These are phyloP conservation scores for Vaccinium macrocarpon DNA, from an alignment of 148 eudicot genomes.

Conservation along the genomic window DNA sequence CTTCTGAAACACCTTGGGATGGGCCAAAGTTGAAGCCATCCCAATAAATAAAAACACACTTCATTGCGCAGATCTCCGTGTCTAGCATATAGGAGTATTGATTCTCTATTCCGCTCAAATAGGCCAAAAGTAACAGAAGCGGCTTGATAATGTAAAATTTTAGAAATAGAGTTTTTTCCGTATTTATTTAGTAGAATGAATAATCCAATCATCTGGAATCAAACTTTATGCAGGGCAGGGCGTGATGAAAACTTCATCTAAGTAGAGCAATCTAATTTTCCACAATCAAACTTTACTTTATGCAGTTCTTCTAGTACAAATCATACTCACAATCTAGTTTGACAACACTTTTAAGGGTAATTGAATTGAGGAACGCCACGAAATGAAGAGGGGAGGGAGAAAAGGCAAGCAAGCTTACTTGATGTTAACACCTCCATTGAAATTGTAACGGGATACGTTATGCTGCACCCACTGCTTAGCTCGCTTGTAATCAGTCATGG, in stretches of 20 bases:
- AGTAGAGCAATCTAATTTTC: neutral
- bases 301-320: neutral
- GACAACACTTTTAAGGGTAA: neutral
- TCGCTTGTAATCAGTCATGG: slow-evolving; percentile 45
- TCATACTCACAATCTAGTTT: neutral
- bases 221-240: slow-evolving; percentile 6
- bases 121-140: neutral
- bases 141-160: neutral
- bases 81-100: neutral
- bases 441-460: slow-evolving; percentile 62
- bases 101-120: no score
- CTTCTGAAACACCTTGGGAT: neutral
- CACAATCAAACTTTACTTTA: neutral
- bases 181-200: neutral
- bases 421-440: slow-evolving; percentile 82
- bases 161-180: neutral
- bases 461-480: slow-evolving; percentile 69
- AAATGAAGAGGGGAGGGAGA: neutral
- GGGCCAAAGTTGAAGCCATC: neutral
- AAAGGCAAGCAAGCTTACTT: slow-evolving; percentile 34
- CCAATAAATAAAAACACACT: neutral
- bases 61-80: neutral
- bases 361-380: neutral
- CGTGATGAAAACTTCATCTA: neutral
- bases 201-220: neutral